Conservation (phyloP, 2,329 filamentous ascomycete species). For the Clarireedia monteithiana region DNA sequence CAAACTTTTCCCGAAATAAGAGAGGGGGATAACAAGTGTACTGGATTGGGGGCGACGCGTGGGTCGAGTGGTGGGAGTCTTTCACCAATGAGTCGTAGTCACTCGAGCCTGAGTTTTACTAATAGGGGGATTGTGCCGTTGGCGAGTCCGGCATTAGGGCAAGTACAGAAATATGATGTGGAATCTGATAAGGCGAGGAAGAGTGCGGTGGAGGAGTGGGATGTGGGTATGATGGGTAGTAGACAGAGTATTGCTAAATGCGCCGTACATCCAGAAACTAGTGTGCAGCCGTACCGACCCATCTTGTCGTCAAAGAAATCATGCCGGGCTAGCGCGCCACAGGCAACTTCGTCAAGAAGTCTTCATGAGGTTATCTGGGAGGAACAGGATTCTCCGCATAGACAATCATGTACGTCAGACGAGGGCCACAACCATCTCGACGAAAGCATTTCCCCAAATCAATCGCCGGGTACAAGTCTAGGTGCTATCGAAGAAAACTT, state of each 20-base stretch:
- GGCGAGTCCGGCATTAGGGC: neutral
- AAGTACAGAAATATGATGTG: neutral
- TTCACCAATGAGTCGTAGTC: neutral
- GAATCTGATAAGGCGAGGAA: neutral
- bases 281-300: no score
- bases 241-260: no score
- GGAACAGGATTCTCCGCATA: slow-evolving; percentile 5
- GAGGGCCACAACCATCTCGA: slow-evolving; percentile 5
- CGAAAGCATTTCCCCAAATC: neutral
- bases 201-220: neutral
- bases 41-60: no score
- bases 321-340: neutral
- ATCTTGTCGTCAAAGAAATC: no score
- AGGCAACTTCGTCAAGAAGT: slow-evolving; percentile 9
- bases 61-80: neutral
- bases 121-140: slow-evolving; percentile 4
- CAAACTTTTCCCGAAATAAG: neutral
- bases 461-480: neutral
- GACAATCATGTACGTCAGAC: slow-evolving; percentile 5
- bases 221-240: neutral
- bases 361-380: slow-evolving; percentile 24
- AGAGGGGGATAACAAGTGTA: neutral
- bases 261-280: no score
- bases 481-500: neutral
- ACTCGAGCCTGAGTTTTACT: slow-evolving; percentile 6